Conservation (phyloP, 108 stramenopile species). For the Aurantiochytrium sp. region DNA sequence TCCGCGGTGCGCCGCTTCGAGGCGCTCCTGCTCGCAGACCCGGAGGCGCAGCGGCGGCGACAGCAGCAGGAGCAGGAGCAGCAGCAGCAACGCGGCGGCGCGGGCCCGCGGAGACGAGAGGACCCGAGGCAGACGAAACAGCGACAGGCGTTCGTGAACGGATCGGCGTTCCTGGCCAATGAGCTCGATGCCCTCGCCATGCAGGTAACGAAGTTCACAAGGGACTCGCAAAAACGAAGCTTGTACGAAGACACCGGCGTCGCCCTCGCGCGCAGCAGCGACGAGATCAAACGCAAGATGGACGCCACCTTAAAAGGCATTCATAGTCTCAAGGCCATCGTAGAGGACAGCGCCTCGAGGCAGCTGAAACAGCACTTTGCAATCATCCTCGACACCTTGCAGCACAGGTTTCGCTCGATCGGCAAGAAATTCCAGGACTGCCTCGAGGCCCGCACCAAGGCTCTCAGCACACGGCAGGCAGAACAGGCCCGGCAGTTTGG, state of each 20-base stretch:
- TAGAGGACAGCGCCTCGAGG: neutral
- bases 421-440: slow-evolving; percentile 19
- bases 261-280: neutral
- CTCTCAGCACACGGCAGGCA: neutral
- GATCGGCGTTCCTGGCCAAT: neutral
- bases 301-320: neutral
- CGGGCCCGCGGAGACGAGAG: neutral
- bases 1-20: neutral
- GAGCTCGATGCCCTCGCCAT: neutral
- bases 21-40: neutral
- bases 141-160: slow-evolving; percentile 1
- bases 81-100: neutral
- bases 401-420: neutral
- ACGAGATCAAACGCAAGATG: neutral
- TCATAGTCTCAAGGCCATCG: neutral
- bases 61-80: neutral
- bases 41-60: neutral
- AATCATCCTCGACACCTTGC: neutral
- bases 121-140: neutral
- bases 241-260: neutral
- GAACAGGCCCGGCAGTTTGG: neutral
- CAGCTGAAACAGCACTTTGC: neutral
- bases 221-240: neutral
- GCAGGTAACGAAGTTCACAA: neutral
- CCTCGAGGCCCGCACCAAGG: neutral